Evolutionary conservation across 148 eudicot genomes (phyloP), one percentile per base, ranked within the genome.

Genomic region (Amaranthus hypochondriacus): DNA sequence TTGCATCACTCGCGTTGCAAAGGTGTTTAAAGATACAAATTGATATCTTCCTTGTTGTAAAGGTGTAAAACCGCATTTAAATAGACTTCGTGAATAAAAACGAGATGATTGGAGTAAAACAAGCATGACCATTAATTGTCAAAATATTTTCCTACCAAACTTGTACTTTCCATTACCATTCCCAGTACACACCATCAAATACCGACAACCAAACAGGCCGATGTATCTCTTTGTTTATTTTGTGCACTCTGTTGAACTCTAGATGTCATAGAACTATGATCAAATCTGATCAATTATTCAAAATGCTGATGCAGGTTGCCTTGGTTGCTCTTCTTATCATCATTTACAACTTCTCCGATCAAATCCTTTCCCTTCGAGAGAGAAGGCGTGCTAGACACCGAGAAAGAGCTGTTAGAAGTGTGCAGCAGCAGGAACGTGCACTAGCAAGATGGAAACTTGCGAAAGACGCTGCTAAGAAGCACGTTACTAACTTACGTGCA

Each of bases 341-440:
- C 48, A 88, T 90, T 39, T 95, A 95, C 82, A 95, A 87, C 86
- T 95, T 88, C 74, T 88, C 85, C 18, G 99, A 92, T 73, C 99
- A 90, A 83, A 82, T 95, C 72, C 78, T 95, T 55, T 80, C 88
- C 28, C 81, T 75, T 48, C 90, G 97, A 15, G 92, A 90, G 73
- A 77, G 92, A 70, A 90, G 97, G 70, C 84, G 81, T 21, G 96
- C 97, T 66, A 95, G 86, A 85, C 77, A 84, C 56, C 84, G 99
- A 76, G 96, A 92, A 81, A 87, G 86, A 75, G 99, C 99, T 43
- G 89, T 83, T 46, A 86, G 66, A 81, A 90, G 87, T 68, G 89
- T 82, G 60, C 86, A 81, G 49, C 85, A 87, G 70, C 89, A 81
- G 43, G 87, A 77, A 62, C 81, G 78, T 66, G 97, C 87, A 64